Base-by-base conservation (phyloP, 1,284 basidiomycete species). In the Pyrrhoderma lamaoense region DNA sequence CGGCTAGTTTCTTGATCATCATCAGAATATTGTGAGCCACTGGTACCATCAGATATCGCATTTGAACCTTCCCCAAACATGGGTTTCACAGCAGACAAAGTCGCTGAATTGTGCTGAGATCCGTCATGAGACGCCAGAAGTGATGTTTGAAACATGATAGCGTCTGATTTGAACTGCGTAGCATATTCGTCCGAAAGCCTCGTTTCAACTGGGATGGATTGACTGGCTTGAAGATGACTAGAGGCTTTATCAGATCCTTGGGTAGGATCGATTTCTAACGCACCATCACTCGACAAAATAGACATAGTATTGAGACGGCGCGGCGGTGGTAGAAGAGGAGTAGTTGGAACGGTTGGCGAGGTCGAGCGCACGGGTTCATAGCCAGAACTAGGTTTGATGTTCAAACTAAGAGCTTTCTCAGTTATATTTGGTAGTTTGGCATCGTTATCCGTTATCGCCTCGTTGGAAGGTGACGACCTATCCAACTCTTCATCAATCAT, bases 301-400 rank as follows among this genome's bases (percentile, higher is more conserved):
- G 47, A 23, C 9, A 39, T 39, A 23, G 44, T 7, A 31, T 47
- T 47, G 3, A 27, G 36, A 9, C 42, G 76, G 40, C 82, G 73
- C 4, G 82, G 82, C 4, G 84, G 76, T 16, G 84, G 83, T 0
- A 76, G 69, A 25, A 86, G 69, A 16, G 83, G 79, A 2, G 70
- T 77, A 53, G 79, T 65, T 13, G 72, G 75, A 14, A 69, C 71
- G 19, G 70, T 63, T 35, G 80, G 80, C 1, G 80, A 80, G 50
- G 77, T 75, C 8, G 74, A 76, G 19, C 73, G 79, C 58, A 67
- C 64, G 73, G 53, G 79, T 61, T 61, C 66, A 58, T 61, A 65
- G 64, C 25, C 8, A 52, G 45, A 27, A 42, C 37, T 22, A 47
- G n/a, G 16, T 16, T 21, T 31, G 7, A 19, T 19, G 21, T 23